Evolutionary conservation across 495 filamentous ascomycete species (phyloP), one percentile per base, ranked within the genome.

Genomic region (Penicillium odoratum): DNA sequence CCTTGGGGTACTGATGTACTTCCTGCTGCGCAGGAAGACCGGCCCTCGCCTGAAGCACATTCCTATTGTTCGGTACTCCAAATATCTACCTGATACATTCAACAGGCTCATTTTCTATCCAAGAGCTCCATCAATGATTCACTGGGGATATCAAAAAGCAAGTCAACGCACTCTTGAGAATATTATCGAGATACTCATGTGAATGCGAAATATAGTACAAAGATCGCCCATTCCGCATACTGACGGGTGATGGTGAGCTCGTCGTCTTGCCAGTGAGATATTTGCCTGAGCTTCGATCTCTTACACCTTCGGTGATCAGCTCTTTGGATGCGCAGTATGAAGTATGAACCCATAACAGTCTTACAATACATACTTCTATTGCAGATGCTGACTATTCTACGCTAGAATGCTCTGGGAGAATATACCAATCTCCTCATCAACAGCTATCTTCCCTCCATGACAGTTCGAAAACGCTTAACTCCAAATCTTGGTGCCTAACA

Each of bases 211-310:
- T 52, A 18, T 30, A 74, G 70, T 73, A 69, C 55, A 68, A 63
- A 48, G 55, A 67, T 29, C 53, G 30, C 7, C 63, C 70, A 3
- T 75, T 69, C 43, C 64, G 69, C 5, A 55, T 75, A 26, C 61
- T 71, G n/a, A 72, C 69, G 6, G 54, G 62, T 7, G 71, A 75
- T 53, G 68, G 66, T n/a, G 73, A 74, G 48, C 28, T 74, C 34
- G 57, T 72, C 9, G 66, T 74, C 4, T 55, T 75, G 42, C 71
- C 73, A 3, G 52, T 51, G 3, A 69, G 61, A 25, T 75, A 74
- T 46, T 52, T 69, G 1, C 45, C 66, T 34, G 69, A 74, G 43
- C 52, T 75, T 3, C 62, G 60, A 33, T 42, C 57, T 25, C 16
- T 69, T 3, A 56, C 59, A 15, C 42, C 63, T 5, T 59, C 55